Base-by-base conservation (phyloP, 108 stramenopile species). In the Fragilaria radians region DNA sequence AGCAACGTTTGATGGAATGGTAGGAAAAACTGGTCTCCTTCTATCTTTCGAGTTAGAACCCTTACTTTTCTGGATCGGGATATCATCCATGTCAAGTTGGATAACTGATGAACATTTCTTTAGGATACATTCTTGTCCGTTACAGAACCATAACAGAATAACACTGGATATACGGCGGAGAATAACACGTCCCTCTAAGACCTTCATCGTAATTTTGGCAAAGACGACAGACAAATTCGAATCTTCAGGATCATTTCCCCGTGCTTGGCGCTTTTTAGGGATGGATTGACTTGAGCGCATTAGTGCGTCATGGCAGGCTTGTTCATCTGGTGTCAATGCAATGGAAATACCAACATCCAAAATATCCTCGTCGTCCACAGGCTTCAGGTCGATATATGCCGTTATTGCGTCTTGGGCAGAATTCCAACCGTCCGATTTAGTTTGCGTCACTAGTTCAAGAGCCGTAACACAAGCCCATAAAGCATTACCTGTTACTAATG, bases 151-250 rank as follows among this genome's bases (percentile, higher is more conserved):
- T 26, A 70, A 68, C 17, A 78, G 9, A 5, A 60, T 64, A 27
- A 73, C 63, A n/a, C 59, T 52, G 17, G 72, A 61, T 72, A 66
- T 72, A 29, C 68, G 63, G 34, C 54, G 57, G 23, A 72, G 57
- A 0, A 70, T 45, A 17, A 72, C 50, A 18, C 76, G 54, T 32
- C 62, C 76, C 53, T 76, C 75, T 42, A 76, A n/a, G 19, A 51
- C 45, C 2, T 51, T 25, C 30, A 33, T 59, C 29, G 47, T 34
- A 27, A 65, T 45, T 45, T 34, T 29, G 9, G 54, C 5, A 47
- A 55, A 48, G 36, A 48, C 29, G 22, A 36, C 34, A 19, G 11
- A 7, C 26, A 56, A 7, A 23, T 3, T 24, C 32, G 63, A 47
- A 7, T 11, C 36, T 42, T 42, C 36, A 11, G 7, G 36, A 42